Evolutionary conservation across 148 eudicot species (phyloP).

Genomic region (Rhododendron vialii): DNA sequence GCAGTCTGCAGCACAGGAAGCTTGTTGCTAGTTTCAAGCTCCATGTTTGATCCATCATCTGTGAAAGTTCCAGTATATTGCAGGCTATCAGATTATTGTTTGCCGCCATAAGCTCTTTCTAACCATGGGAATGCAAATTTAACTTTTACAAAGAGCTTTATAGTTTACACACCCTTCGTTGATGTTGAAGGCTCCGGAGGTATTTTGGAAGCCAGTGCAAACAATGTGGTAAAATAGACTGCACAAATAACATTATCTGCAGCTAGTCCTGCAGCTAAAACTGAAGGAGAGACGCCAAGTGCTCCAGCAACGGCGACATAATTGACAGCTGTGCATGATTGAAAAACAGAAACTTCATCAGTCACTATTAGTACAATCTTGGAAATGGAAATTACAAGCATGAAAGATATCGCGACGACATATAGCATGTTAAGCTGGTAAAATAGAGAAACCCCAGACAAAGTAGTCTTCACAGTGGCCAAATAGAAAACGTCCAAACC

Average conservation of each 20-base stretch:
- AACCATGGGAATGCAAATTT: background rate
- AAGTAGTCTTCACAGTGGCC: too few relatives aligned
- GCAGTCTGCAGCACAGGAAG: conserved; percentile 50
- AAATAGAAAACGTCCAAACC: background rate
- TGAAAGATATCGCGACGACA: background rate
- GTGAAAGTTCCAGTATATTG: conserved; percentile 10
- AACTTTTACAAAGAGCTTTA: conserved; percentile 2
- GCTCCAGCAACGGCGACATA: conserved; percentile 88
- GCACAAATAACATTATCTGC: conserved; percentile 99
- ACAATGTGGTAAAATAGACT: conserved; percentile 77
- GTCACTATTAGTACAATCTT: background rate
- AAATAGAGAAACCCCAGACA: background rate
- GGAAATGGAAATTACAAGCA: background rate
- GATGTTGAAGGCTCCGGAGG: conserved; percentile 63
- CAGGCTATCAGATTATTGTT: background rate
- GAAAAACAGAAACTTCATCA: conserved; percentile 15
- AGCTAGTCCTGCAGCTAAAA: conserved; percentile 90
- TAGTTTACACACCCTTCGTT: conserved; percentile 48
- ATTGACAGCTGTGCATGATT: conserved; percentile 70
- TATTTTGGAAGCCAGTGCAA: conserved; percentile 76
- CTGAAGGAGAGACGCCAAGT: conserved; percentile 71
- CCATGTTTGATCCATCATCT: conserved; percentile 30
- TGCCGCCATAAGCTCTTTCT: background rate
- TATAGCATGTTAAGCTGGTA: background rate
- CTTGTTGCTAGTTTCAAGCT: conserved; percentile 39